Conservation (phyloP, 1,284 basidiomycete genomes). For the Sutorius eximius region DNA sequence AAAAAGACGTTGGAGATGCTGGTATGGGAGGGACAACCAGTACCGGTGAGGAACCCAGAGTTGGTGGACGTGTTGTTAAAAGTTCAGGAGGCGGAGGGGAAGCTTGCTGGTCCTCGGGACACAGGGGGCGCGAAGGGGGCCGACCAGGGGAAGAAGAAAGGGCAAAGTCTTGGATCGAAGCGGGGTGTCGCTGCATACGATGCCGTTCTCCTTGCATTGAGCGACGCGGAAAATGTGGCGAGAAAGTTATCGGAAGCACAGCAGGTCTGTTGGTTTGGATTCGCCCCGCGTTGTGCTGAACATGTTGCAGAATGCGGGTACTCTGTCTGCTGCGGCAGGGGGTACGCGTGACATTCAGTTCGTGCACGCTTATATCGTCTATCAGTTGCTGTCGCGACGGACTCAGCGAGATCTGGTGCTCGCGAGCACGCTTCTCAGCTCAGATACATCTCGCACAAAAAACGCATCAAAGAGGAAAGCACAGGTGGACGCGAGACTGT, state of each 20-base stretch:
- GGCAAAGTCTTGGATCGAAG: slow-evolving; percentile 55
- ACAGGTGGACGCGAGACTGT: slow-evolving; percentile 64
- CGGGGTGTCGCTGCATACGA: slow-evolving; percentile 82
- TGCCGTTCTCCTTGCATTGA: slow-evolving; percentile 76
- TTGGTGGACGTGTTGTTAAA: slow-evolving; percentile 85
- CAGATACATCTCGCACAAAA: slow-evolving; percentile 35
- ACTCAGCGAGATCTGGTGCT: slow-evolving; percentile 89
- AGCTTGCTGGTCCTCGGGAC: slow-evolving; percentile 40
- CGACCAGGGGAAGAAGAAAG: slow-evolving; percentile 38
- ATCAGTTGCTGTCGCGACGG: slow-evolving; percentile 81
- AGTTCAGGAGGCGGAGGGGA: slow-evolving; percentile 77
- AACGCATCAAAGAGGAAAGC: slow-evolving; percentile 44
- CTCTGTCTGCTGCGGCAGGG: slow-evolving; percentile 31
- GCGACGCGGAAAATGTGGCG: slow-evolving; percentile 84
- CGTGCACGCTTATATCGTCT: slow-evolving; percentile 83
- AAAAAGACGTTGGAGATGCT: slow-evolving; percentile 61
- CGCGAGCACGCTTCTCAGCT: slow-evolving; percentile 58
- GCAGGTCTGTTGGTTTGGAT: slow-evolving; percentile 48
- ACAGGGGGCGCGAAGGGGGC: slow-evolving; percentile 21
- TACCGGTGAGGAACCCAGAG: slow-evolving; percentile 90
- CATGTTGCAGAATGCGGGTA: slow-evolving; percentile 19
- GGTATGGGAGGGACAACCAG: slow-evolving; percentile 79
- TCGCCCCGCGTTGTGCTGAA: slow-evolving; percentile 6
- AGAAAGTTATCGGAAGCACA: slow-evolving; percentile 79
- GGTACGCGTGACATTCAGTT: slow-evolving; percentile 75